Evolutionary conservation across 331 rosid genomes (phyloP).

Genomic region (Stylosanthes scabra): DNA sequence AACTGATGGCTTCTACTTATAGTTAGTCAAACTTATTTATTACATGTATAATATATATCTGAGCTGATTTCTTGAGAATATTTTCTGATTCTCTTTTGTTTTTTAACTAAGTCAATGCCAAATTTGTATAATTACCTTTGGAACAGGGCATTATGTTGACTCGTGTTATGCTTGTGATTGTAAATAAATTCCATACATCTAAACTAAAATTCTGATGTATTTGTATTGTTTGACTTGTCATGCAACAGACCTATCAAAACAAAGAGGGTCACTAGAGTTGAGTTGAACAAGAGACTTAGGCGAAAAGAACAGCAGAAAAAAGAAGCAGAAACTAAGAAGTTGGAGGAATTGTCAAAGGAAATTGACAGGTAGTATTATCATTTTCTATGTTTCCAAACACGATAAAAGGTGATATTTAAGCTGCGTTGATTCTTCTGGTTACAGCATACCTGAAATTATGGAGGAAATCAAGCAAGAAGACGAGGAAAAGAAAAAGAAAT

Average conservation of each 20-base stretch:
- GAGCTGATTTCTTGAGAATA: background rate
- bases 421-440: slow-evolving; percentile 28
- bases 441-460: slow-evolving; percentile 72
- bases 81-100: background rate
- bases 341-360: slow-evolving; percentile 65
- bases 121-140: slow-evolving; percentile 1
- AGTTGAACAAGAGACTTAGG: slow-evolving; percentile 75
- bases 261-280: slow-evolving; percentile 79
- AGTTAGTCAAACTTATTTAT: slow-evolving; percentile 10
- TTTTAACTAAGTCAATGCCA: no score
- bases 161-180: background rate
- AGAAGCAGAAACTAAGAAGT: slow-evolving; percentile 63
- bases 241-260: slow-evolving; percentile 58
- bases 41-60: background rate
- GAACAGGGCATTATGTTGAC: background rate
- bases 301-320: slow-evolving; percentile 64
- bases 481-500: slow-evolving; percentile 63
- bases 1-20: background rate
- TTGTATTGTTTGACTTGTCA: slow-evolving; percentile 37
- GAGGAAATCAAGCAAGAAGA: slow-evolving; percentile 81
- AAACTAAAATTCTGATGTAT: slow-evolving; percentile 2
- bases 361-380: slow-evolving; percentile 68
- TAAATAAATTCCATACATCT: background rate
- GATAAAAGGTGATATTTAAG: slow-evolving; percentile 30
- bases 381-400: slow-evolving; percentile 1